Percentiles rank a stretch among this genome's conserved stretches.
phyloP scores from a whole-genome alignment of 768 basidiomycete genomes.

The Chalciporus piperatus region DNA sequence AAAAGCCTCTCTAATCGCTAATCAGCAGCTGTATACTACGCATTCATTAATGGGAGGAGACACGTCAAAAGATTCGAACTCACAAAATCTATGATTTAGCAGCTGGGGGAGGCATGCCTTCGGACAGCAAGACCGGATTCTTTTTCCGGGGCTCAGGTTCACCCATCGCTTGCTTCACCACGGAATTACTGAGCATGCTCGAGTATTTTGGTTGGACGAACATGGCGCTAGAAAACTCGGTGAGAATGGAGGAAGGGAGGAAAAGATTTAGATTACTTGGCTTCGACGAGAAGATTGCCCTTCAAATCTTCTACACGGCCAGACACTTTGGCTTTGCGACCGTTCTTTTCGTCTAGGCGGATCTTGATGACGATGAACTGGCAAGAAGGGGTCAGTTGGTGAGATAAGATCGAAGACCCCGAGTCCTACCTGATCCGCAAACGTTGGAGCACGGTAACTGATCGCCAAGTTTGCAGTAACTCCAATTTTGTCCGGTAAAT shows the following conservation, averaged over 20 bases:
- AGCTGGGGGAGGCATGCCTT: conserved; percentile 27
- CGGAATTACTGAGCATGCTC: conserved; percentile 60
- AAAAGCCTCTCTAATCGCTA: no score
- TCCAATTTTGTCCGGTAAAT: conserved; percentile 85
- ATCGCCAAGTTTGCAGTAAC: conserved; percentile 86
- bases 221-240: conserved; percentile 48
- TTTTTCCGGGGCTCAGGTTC: conserved; percentile 37
- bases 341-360: conserved; percentile 60
- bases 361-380: conserved; percentile 86
- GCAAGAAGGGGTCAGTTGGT: background rate
- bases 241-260: background rate
- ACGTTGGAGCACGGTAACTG: conserved; percentile 84
- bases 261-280: conserved; percentile 53
- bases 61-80: no score
- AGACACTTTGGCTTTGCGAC: conserved; percentile 72
- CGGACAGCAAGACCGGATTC: conserved; percentile 25
- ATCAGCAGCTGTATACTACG: no score
- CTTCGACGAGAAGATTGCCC: conserved; percentile 82
- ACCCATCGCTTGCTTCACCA: conserved; percentile 66
- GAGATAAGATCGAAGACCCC: background rate
- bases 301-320: conserved; percentile 76
- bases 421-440: conserved; percentile 72
- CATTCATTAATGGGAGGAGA: no score
- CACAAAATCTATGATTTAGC: conserved; percentile 21
- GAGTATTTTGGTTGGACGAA: conserved; percentile 93